Evolutionary conservation across 2,329 filamentous ascomycete genomes (phyloP).

Genomic region (Clarireedia homoeocarpa): DNA sequence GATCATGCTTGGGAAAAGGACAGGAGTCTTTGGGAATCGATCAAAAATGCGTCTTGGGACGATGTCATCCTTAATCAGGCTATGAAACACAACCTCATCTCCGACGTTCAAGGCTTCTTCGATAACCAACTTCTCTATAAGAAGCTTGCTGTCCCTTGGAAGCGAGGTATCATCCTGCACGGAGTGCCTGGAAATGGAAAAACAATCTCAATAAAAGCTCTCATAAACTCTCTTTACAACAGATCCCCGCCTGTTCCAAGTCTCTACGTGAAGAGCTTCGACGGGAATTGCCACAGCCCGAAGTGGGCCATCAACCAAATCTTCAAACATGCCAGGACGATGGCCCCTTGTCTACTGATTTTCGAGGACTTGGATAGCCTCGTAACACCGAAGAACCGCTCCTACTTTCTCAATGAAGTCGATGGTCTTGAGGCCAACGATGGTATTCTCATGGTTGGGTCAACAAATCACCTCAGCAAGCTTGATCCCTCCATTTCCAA

Average conservation of each 20-base stretch:
- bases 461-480: slow-evolving; percentile 56
- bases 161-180: slow-evolving; percentile 58
- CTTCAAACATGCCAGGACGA: slow-evolving; percentile 50
- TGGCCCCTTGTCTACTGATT: slow-evolving; percentile 61
- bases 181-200: slow-evolving; percentile 62
- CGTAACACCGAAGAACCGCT: slow-evolving; percentile 50
- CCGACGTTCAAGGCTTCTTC: slow-evolving; percentile 59
- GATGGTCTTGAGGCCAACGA: slow-evolving; percentile 63
- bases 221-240: slow-evolving; percentile 54
- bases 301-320: slow-evolving; percentile 46
- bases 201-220: slow-evolving; percentile 63
- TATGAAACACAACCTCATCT: slow-evolving; percentile 56
- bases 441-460: slow-evolving; percentile 62
- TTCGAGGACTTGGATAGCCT: slow-evolving; percentile 67
- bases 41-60: slow-evolving; percentile 49
- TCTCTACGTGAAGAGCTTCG: slow-evolving; percentile 50
- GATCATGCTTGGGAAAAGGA: slow-evolving; percentile 54
- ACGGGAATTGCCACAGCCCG: slow-evolving; percentile 41
- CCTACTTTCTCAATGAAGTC: slow-evolving; percentile 67
- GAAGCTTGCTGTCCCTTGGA: slow-evolving; percentile 60
- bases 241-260: slow-evolving; percentile 46
- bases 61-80: slow-evolving; percentile 56
- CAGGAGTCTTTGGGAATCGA: slow-evolving; percentile 47
- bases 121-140: slow-evolving; percentile 48
- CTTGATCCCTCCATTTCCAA: slow-evolving; percentile 60